phyloP scores from a whole-genome alignment of 805 yeast species.

The Teunomyces lycoperdinae region DNA sequence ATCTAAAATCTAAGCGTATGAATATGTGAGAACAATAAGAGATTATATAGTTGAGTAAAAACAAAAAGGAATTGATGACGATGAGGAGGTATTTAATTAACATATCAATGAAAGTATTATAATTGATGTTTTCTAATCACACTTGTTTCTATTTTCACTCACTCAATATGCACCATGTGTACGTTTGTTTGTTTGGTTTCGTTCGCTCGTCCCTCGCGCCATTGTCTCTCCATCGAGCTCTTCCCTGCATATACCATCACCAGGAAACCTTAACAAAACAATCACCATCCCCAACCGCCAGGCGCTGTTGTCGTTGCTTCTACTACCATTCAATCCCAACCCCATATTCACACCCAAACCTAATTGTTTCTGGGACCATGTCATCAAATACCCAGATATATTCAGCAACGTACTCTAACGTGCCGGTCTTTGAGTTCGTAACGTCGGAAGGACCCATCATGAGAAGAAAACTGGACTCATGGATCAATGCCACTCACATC shows the following conservation, averaged over 20 bases:
- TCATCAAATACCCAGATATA: constrained; percentile 37
- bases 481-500: constrained; percentile 72
- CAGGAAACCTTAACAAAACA: neutral
- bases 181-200: too few relatives aligned
- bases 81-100: neutral
- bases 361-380: neutral
- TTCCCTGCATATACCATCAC: constrained; percentile 4
- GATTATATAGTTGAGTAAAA: too few relatives aligned
- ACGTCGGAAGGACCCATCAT: constrained; percentile 69
- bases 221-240: neutral
- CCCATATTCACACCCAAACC: neutral
- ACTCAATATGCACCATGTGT: neutral
- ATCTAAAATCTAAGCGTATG: too few relatives aligned
- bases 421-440: constrained; percentile 65
- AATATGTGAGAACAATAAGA: too few relatives aligned
- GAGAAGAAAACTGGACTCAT: constrained; percentile 61
- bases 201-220: too few relatives aligned
- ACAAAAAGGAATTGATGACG: neutral
- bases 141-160: neutral
- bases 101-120: neutral
- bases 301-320: neutral
- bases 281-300: constrained; percentile 1
- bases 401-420: constrained; percentile 74
- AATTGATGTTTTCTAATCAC: too few relatives aligned
- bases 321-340: neutral